Base-by-base conservation (phyloP, 2,329 filamentous ascomycete species). In the Furcasterigmium sp. region DNA sequence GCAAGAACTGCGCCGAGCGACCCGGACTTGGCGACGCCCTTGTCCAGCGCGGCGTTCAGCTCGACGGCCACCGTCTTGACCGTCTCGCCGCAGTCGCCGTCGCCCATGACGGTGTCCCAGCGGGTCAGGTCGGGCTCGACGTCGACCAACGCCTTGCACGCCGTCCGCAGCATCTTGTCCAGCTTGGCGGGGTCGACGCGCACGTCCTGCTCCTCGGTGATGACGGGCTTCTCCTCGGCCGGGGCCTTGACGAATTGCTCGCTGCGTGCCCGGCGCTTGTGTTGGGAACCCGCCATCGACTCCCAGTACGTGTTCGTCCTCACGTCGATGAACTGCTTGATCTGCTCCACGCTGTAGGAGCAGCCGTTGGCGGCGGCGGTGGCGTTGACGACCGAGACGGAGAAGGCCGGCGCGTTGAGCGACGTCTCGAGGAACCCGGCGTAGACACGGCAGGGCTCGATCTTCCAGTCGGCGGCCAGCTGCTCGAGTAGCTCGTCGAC, bases 381-480 rank as follows among this genome's bases (percentile, higher is more conserved):
- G 30, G 81, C 56, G 57, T 82, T 85, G 53, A 85, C 64, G 39
- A 87, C 53, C 4, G 82, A 84, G 6, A 87, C 72, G 13, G 80
- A 84, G 55, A 87, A 87, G 0, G 82, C 84, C 0, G 83, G 75
- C 0, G 82, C 84, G 50, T 87, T 87, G 53, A 88, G 72, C 14
- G 81, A 85, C 0, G 84, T 87, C 72, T 87, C 85, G 44, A 83
- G 74, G 21, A 78, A 81, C 2, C 84, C 84, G 0, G 73, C 65
- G 41, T 78, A 70, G 41, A 85, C 72, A 23, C 84, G 70, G 4
- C 70, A 68, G 0, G 76, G 75, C 37, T 63, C 58, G 5, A 78
- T 65, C 6, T 64, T 62, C 71, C 74, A 80, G 46, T 67, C 56
- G 1, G 45, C 48, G 7, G 60, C 61, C 10, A 80, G 59, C 53